Conservation (phyloP, 345 rosid species). For the Ricinus communis region DNA sequence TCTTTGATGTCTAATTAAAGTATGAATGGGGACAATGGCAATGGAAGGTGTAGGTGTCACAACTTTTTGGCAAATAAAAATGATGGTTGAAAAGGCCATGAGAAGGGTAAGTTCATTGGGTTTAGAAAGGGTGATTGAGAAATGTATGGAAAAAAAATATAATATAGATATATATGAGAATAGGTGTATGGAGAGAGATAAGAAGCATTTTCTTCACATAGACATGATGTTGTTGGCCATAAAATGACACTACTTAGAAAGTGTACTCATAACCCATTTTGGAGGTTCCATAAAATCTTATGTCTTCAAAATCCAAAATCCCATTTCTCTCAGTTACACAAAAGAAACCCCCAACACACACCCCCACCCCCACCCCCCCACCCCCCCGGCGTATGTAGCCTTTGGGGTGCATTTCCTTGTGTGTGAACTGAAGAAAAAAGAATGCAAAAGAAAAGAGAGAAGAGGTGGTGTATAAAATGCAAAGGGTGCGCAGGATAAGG, state of each 20-base stretch:
- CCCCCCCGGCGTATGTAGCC: too few relatives aligned
- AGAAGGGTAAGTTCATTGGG: conserved; percentile 30
- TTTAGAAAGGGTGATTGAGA: conserved; percentile 6
- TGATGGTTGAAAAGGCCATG: conserved; percentile 28
- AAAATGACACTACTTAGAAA: conserved; percentile 37
- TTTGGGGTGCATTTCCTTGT: too few relatives aligned
- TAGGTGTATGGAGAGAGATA: conserved; percentile 32
- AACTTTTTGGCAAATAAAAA: conserved; percentile 46
- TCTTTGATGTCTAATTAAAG: neutral
- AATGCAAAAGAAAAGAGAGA: neutral
- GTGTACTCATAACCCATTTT: conserved; percentile 41
- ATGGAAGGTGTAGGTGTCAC: conserved; percentile 40
- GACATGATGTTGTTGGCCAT: conserved; percentile 90
- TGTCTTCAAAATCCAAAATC: neutral
- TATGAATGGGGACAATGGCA: conserved; percentile 21
- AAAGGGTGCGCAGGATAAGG: conserved; percentile 34
- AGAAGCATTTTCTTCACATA: conserved; percentile 51
- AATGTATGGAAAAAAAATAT: conserved; percentile 17
- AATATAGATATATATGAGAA: too few relatives aligned
- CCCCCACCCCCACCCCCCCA: too few relatives aligned
- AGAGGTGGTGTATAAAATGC: conserved; percentile 31
- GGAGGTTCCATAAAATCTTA: neutral
- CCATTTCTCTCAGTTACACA: neutral
- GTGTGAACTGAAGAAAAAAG: neutral
- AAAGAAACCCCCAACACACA: too few relatives aligned